phyloP scores from a whole-genome alignment of 2,329 filamentous ascomycete genomes.

The Aspergillus melleus region DNA sequence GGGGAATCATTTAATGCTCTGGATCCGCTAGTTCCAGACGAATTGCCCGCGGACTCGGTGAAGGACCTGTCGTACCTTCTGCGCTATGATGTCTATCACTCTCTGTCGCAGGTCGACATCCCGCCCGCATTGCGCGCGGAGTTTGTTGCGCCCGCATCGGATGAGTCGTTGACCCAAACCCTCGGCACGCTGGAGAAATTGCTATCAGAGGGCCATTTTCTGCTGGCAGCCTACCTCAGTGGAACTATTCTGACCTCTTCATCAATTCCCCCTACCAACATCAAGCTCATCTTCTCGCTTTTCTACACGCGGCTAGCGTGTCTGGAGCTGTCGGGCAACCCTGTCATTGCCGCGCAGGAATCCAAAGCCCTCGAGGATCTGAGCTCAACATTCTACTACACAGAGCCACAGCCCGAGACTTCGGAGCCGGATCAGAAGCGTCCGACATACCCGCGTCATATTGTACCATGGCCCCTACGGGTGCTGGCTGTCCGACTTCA shows the following conservation, averaged over 20 bases:
- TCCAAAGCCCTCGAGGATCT: slow-evolving; percentile 63
- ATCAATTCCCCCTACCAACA: slow-evolving; percentile 50
- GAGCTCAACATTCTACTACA: slow-evolving; percentile 55
- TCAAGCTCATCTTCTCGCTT: slow-evolving; percentile 69
- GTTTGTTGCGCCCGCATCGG: slow-evolving; percentile 61
- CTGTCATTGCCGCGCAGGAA: slow-evolving; percentile 66
- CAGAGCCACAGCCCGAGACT: slow-evolving; percentile 29
- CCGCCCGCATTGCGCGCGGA: slow-evolving; percentile 69
- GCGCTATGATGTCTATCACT: slow-evolving; percentile 78
- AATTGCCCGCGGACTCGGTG: slow-evolving; percentile 42
- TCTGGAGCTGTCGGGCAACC: slow-evolving; percentile 74
- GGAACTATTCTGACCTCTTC: slow-evolving; percentile 45
- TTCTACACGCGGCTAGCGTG: slow-evolving; percentile 81
- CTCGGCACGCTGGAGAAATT: slow-evolving; percentile 60
- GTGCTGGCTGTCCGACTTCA: slow-evolving; percentile 81
- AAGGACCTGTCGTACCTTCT: slow-evolving; percentile 82
- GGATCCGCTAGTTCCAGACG: slow-evolving; percentile 35
- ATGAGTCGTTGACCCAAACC: slow-evolving; percentile 52
- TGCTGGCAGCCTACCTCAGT: slow-evolving; percentile 65
- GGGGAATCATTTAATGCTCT: slow-evolving; percentile 34
- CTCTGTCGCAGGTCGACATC: slow-evolving; percentile 64
- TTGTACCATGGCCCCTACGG: slow-evolving; percentile 85
- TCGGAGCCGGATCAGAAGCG: slow-evolving; percentile 57
- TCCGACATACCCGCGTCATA: slow-evolving; percentile 64
- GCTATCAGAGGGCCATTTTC: slow-evolving; percentile 72